phyloP scores from a whole-genome alignment of 1,284 basidiomycete species.

The Pseudozyma sp. region DNA sequence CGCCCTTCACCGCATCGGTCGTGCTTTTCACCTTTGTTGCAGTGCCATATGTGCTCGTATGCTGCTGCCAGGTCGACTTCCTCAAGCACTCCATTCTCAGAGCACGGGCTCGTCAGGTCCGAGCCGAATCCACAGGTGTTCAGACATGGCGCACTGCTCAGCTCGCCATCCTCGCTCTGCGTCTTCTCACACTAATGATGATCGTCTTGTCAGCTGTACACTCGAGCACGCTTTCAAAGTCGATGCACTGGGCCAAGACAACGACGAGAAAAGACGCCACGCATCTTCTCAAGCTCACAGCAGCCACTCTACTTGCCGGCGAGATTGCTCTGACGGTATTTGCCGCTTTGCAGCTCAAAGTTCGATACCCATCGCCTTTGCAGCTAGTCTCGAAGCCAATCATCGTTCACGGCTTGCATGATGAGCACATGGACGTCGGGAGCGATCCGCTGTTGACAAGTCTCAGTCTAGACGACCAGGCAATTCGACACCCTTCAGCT shows the following conservation, averaged over 20 bases:
- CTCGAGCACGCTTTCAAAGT: neutral
- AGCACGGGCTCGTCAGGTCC: conserved; percentile 19
- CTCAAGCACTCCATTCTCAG: conserved; percentile 22
- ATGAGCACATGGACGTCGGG: neutral
- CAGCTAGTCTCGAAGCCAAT: conserved; percentile 38
- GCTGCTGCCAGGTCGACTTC: conserved; percentile 11
- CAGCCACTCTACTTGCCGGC: conserved; percentile 7
- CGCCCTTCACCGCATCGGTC: neutral
- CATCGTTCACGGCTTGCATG: neutral
- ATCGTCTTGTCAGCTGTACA: neutral
- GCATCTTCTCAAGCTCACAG: conserved; percentile 11
- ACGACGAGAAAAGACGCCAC: neutral
- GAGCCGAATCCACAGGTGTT: conserved; percentile 14
- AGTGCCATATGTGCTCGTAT: conserved; percentile 5
- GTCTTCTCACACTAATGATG: neutral
- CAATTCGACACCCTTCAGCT: neutral
- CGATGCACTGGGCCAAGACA: conserved; percentile 3
- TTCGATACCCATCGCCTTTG: conserved; percentile 23
- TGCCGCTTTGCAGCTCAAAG: conserved; percentile 13
- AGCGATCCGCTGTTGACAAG: conserved; percentile 25
- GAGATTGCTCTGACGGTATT: conserved; percentile 16
- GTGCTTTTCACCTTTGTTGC: neutral
- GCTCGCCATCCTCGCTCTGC: conserved; percentile 3
- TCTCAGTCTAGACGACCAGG: conserved; percentile 33
- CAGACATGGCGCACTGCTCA: conserved; percentile 18